These are phyloP conservation scores for Beauveria bassiana DNA, from an alignment of 2,329 filamentous ascomycete genomes.

Conservation along the genomic window DNA sequence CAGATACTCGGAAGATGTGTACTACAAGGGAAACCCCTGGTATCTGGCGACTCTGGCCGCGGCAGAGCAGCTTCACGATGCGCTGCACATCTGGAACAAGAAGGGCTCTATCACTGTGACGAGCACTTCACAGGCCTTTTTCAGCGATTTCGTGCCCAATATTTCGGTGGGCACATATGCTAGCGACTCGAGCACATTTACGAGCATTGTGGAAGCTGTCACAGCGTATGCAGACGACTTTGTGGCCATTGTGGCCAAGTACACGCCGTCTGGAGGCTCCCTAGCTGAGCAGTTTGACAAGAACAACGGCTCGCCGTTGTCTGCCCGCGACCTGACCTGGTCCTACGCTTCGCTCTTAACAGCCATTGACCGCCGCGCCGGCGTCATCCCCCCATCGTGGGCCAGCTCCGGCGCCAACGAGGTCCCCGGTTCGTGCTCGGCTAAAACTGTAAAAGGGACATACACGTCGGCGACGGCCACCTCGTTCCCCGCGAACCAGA, in stretches of 20 bases:
- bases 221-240: conserved; percentile 54
- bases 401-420: conserved; percentile 35
- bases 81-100: conserved; percentile 62
- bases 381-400: conserved; percentile 51
- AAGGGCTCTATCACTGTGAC: conserved; percentile 58
- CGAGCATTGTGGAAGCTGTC: conserved; percentile 48
- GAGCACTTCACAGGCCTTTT: conserved; percentile 60
- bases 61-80: conserved; percentile 73
- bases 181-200: conserved; percentile 38
- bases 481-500: conserved; percentile 42
- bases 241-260: conserved; percentile 52
- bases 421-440: conserved; percentile 41
- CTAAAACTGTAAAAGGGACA: conserved; percentile 38
- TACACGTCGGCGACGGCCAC: conserved; percentile 43
- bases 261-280: conserved; percentile 54
- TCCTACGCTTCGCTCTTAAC: conserved; percentile 65
- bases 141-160: conserved; percentile 54
- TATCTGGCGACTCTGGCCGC: conserved; percentile 69
- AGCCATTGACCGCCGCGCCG: conserved; percentile 48
- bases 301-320: conserved; percentile 44
- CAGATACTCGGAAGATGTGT: conserved; percentile 64
- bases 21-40: conserved; percentile 77
- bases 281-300: conserved; percentile 61
- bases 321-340: conserved; percentile 63
- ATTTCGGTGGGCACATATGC: conserved; percentile 56